Evolutionary conservation across 306 rosid genomes (phyloP).

Genomic region (Erythrophleum fordii): DNA sequence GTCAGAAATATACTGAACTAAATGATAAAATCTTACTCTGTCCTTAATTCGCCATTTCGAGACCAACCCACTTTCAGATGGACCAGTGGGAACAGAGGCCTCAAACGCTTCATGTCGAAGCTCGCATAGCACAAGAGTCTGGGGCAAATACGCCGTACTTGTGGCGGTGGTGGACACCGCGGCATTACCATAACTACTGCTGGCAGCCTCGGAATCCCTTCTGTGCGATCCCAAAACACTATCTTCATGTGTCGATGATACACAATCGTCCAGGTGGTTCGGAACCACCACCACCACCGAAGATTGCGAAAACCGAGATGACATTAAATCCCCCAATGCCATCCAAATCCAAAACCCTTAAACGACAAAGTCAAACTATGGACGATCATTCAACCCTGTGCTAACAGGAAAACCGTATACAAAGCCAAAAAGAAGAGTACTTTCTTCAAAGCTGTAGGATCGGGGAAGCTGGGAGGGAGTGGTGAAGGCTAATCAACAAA

Average conservation of each 20-base stretch:
- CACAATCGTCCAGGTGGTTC: constrained; percentile 58
- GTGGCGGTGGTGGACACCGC: constrained; percentile 58
- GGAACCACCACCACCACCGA: constrained; percentile 64
- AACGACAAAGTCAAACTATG: constrained; percentile 19
- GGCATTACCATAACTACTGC: constrained; percentile 67
- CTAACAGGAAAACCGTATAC: not conserved
- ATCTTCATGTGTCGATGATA: constrained; percentile 43
- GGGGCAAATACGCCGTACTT: constrained; percentile 90
- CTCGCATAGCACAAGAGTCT: constrained; percentile 69
- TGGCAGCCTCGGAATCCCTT: constrained; percentile 75
- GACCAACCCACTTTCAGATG: constrained; percentile 83
- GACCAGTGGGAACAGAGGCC: constrained; percentile 70
- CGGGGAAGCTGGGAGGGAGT: constrained; percentile 7
- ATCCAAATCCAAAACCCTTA: constrained; percentile 70
- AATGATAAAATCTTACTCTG: constrained; percentile 56
- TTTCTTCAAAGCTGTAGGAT: constrained; percentile 16
- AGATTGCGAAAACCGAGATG: constrained; percentile 94
- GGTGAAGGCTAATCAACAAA: constrained; percentile 61
- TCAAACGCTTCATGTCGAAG: constrained; percentile 88
- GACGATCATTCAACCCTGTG: constrained; percentile 43
- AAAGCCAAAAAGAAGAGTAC: not conserved
- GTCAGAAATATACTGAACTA: not conserved
- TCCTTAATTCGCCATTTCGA: constrained; percentile 98
- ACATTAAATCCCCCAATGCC: constrained; percentile 99
- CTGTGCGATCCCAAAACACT: constrained; percentile 50